A percentile compares a stretch with the other conserved stretches of the same genome.
phyloP scores from a whole-genome alignment of 2,329 filamentous ascomycete species.

The Chrysoporthe deuterocubensis region DNA sequence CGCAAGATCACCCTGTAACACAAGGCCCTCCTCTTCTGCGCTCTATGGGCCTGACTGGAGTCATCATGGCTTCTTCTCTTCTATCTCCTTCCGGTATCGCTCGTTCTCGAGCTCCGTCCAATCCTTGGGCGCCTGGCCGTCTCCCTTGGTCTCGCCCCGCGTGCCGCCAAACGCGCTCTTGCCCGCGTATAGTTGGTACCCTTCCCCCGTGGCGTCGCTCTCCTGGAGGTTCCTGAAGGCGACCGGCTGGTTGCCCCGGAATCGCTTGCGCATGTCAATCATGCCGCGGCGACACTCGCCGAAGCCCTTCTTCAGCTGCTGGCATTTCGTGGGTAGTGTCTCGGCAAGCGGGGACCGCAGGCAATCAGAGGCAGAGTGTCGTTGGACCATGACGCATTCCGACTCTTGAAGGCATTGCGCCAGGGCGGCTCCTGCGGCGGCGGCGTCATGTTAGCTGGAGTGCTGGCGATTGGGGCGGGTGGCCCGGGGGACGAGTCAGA shows the following conservation, averaged over 20 bases:
- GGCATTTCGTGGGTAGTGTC: constrained; percentile 83
- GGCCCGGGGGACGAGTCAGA: not conserved
- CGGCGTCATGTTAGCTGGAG: constrained; percentile 22
- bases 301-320: constrained; percentile 90
- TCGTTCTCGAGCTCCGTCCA: constrained; percentile 70
- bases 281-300: constrained; percentile 94
- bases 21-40: not conserved
- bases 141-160: constrained; percentile 69
- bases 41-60: not conserved
- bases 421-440: constrained; percentile 76
- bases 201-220: constrained; percentile 59
- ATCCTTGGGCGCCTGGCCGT: constrained; percentile 64
- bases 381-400: constrained; percentile 93
- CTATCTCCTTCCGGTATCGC: constrained; percentile 52
- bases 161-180: constrained; percentile 68
- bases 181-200: constrained; percentile 79
- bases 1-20: not conserved
- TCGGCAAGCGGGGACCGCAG: constrained; percentile 81
- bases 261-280: constrained; percentile 98
- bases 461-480: constrained; percentile 3
- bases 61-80: constrained; percentile 30
- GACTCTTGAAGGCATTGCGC: constrained; percentile 94
- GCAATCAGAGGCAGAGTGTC: constrained; percentile 85
- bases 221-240: constrained; percentile 65
- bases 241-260: constrained; percentile 90